Evolutionary conservation across 768 basidiomycete genomes (phyloP).

Genomic region (Hericium alpestre): DNA sequence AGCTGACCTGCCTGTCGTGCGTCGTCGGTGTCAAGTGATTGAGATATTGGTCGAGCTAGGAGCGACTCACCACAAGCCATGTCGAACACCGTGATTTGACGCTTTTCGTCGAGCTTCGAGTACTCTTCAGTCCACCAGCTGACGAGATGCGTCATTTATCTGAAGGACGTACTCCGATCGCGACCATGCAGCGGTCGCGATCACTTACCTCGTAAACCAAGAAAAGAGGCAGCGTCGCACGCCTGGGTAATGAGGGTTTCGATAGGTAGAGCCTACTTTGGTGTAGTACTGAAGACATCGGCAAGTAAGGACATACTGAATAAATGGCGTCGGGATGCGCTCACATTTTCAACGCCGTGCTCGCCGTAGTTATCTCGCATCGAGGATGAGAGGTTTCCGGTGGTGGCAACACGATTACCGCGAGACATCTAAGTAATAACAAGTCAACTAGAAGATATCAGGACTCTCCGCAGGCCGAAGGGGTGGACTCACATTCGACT

Average conservation of each 20-base stretch:
- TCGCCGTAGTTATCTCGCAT: constrained; percentile 42
- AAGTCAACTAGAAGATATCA: no score
- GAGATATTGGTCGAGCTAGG: neutral
- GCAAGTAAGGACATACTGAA: neutral
- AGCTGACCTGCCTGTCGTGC: no score
- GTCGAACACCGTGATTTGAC: constrained; percentile 38
- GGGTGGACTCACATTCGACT: no score
- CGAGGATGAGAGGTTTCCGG: constrained; percentile 25
- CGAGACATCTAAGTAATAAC: constrained; percentile 12
- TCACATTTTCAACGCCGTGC: constrained; percentile 51
- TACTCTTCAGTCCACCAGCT: constrained; percentile 30
- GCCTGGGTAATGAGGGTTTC: constrained; percentile 65
- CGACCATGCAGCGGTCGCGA: neutral
- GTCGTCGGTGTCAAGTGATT: neutral
- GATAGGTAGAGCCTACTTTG: constrained; percentile 57
- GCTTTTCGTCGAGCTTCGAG: constrained; percentile 8
- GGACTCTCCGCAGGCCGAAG: no score
- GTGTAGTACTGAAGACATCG: constrained; percentile 39
- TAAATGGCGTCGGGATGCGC: constrained; percentile 3
- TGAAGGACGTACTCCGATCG: neutral
- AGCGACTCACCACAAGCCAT: constrained; percentile 37
- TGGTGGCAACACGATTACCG: constrained; percentile 15
- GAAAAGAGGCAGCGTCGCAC: constrained; percentile 43
- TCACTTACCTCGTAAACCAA: constrained; percentile 39
- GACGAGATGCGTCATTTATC: constrained; percentile 1